Conservation (phyloP, 2,329 filamentous ascomycete genomes). For the Spiromastix sp. region DNA sequence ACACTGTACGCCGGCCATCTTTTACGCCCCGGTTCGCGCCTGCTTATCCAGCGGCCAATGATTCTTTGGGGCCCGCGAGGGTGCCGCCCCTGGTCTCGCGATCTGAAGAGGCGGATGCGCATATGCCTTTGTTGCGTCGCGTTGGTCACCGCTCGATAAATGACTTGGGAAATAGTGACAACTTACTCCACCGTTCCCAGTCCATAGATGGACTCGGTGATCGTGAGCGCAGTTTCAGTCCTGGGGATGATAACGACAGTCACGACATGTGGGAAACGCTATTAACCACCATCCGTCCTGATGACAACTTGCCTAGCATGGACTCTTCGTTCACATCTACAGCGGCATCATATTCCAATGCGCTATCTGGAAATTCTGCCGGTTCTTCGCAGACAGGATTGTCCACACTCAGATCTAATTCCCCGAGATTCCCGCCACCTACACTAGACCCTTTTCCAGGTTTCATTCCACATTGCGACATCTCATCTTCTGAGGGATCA, state of each 20-base stretch:
- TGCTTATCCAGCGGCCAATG: conserved; percentile 17
- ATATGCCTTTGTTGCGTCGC: conserved; percentile 21
- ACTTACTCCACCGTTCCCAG: too few relatives aligned
- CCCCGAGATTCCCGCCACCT: conserved; percentile 11
- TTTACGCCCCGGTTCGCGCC: conserved; percentile 37
- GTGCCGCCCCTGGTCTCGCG: too few relatives aligned
- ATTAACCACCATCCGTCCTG: conserved; percentile 67
- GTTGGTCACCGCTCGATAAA: conserved; percentile 25
- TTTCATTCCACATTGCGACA: conserved; percentile 7
- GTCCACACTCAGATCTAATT: conserved; percentile 14
- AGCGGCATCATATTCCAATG: conserved; percentile 20
- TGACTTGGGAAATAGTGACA: conserved; percentile 13
- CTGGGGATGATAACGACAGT: conserved; percentile 36
- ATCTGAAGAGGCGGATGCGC: conserved; percentile 13
- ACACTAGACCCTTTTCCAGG: conserved; percentile 4
- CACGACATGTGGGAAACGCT: conserved; percentile 69
- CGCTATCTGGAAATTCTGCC: conserved; percentile 16
- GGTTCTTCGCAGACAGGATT: conserved; percentile 36
- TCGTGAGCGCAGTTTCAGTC: conserved; percentile 71
- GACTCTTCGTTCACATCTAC: conserved; percentile 71
- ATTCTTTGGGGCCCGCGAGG: not conserved
- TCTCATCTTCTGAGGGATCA: conserved; percentile 10
- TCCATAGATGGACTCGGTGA: conserved; percentile 79
- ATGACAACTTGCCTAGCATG: conserved; percentile 67
- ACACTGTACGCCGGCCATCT: conserved; percentile 19